phyloP scores from a whole-genome alignment of 1,284 basidiomycete genomes.

The Hemileia vastatrix region DNA sequence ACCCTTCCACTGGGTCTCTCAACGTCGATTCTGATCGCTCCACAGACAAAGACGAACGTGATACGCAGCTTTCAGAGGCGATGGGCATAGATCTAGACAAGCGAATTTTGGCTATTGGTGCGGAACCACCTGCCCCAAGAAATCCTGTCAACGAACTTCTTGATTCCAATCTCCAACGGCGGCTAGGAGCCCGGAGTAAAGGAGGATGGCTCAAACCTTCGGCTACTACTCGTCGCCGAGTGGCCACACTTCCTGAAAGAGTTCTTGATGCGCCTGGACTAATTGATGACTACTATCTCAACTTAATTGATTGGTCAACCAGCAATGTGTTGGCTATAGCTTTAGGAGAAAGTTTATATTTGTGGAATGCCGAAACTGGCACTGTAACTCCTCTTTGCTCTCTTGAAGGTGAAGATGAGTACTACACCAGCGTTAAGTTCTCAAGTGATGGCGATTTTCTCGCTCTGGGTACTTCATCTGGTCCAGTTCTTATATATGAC shows the following conservation, averaged over 20 bases:
- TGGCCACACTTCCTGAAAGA: slow-evolving; percentile 72
- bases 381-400: slow-evolving; percentile 59
- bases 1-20: background rate
- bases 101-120: slow-evolving; percentile 47
- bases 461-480: slow-evolving; percentile 71
- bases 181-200: slow-evolving; percentile 35
- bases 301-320: slow-evolving; percentile 79
- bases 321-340: slow-evolving; percentile 81
- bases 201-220: slow-evolving; percentile 46
- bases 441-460: slow-evolving; percentile 78
- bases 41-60: background rate
- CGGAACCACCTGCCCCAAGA: slow-evolving; percentile 45
- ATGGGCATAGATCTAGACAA: slow-evolving; percentile 43
- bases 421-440: slow-evolving; percentile 71
- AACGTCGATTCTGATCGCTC: background rate
- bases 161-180: slow-evolving; percentile 39
- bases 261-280: slow-evolving; percentile 92
- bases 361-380: slow-evolving; percentile 89
- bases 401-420: slow-evolving; percentile 29
- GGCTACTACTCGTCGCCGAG: slow-evolving; percentile 62
- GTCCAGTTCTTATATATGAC: slow-evolving; percentile 94
- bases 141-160: slow-evolving; percentile 34
- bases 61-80: slow-evolving; percentile 29
- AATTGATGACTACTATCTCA: slow-evolving; percentile 94
- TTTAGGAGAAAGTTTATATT: slow-evolving; percentile 67